Base-by-base conservation (phyloP, 805 yeast species). In the Teunomyces kruisii region DNA sequence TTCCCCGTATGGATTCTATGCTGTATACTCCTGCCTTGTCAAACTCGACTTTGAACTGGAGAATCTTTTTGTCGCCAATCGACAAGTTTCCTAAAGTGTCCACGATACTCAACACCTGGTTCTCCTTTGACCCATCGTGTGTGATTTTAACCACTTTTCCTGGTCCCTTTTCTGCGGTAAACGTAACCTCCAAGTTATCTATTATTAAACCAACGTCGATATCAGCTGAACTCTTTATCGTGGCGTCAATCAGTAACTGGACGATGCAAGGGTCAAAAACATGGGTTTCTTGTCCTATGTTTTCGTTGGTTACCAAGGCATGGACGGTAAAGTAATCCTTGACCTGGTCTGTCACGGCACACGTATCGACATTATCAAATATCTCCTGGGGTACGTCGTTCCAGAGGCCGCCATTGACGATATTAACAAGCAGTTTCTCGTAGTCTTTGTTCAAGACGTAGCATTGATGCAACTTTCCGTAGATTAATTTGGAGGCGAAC, bases 401-500 rank as follows among this genome's bases (percentile, higher is more conserved):
- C 42, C 48, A 38, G 24, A 41, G 19, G 29, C 49, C 24, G 28
- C 44, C 35, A 29, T 32, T 40, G 15, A 45, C 17, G 9, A 36
- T 13, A n/a, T 30, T 39, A 10, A 29, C 12, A 9, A 51, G 29
- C 17, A 44, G 49, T 6, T 52, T 51, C 16, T 44, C 28, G 14
- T 54, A 46, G 29, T 74, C 51, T 51, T 61, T 42, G 46, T 45
- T 39, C 64, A 64, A 6, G 54, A 51, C 39, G 32, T 67, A 73
- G 44, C 80, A 76, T 22, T 58, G 52, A 13, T 73, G 56, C 9
- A 80, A 53, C 40, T 69, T 70, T 30, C 57, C 51, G 6, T 74
- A 52, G 3, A 77, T 56, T 3, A 57, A 30, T 4, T 56, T 50
- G 32, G 72, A n/a, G 3, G 32, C 9, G 1, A 40, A 42, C 7